These are phyloP conservation scores for Botryotinia calthae DNA, from an alignment of 2,329 filamentous ascomycete genomes.

Conservation along the genomic window DNA sequence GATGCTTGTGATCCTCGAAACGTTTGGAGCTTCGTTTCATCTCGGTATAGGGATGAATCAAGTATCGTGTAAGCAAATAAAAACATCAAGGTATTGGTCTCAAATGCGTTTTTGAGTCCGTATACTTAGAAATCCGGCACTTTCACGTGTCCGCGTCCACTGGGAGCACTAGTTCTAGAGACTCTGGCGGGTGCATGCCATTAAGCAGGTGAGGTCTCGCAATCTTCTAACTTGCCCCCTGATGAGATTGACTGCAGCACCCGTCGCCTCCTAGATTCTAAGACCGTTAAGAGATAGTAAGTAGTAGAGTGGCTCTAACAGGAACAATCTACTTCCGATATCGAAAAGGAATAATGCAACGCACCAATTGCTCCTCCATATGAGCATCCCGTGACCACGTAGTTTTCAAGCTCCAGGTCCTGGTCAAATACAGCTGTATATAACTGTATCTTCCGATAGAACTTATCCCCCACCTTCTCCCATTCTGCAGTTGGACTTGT, in stretches of 20 bases:
- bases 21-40: constrained; percentile 79
- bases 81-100: neutral
- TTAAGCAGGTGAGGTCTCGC: neutral
- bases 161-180: neutral
- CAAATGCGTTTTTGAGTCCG: neutral
- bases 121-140: neutral
- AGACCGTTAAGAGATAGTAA: too few species aligned
- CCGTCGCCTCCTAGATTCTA: neutral
- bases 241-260: neutral
- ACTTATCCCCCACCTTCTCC: constrained; percentile 89
- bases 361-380: constrained; percentile 92
- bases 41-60: constrained; percentile 75
- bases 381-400: constrained; percentile 84
- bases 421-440: constrained; percentile 93
- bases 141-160: neutral
- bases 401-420: constrained; percentile 92
- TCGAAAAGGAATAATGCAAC: constrained; percentile 31
- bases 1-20: constrained; percentile 69
- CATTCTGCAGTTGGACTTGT: constrained; percentile 64
- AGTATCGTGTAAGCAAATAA: constrained; percentile 15
- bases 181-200: neutral
- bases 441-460: constrained; percentile 91
- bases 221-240: neutral
- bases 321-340: neutral
- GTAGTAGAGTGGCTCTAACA: neutral